Base-by-base conservation (phyloP, 2,329 filamentous ascomycete species). In the Talaromyces sp. region DNA sequence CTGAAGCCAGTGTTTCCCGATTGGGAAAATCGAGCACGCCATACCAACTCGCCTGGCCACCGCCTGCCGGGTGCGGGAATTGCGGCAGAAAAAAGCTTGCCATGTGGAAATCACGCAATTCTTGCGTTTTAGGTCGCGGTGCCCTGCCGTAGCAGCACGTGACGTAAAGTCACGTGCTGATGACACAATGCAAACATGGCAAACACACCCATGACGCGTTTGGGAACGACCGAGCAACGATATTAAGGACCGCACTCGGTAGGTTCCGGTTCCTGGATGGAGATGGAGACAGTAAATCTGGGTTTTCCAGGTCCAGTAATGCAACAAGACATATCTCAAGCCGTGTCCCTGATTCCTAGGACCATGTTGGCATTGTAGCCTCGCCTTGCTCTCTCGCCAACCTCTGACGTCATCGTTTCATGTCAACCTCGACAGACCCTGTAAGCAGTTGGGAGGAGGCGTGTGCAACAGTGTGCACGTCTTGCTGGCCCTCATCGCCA, bases 31-130 rank as follows among this genome's bases (percentile, higher is more conserved):
- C 13, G 58, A 63, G 62, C 62, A 62, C 62, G 62, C 59, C 62
- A 61, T 63, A 54, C 51, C 57, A 49, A 27, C 27, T 49, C 19
- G 25, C 8, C 70, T 22, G 11, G 13, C 49, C 49, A 53, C 70
- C 70, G 69, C 71, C 69, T 74, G 58, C 69, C 57, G 8, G 17
- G 66, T 68, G 39, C 49, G 65, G 67, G 22, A 19, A 32, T 47
- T 22, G 27, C 42, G 65, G 64, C 67, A 66, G 67, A 71, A 70
- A 66, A 55, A 58, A 62, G 44, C 44, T 47, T 58, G 58, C 59
- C 44, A 47, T 47, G 44, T 47, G 65, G 63, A 70, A 73, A 77
- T 73, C 75, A 77, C 75, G 75, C 75, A 72, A 77, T 77, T 71
- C 63, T 64, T 74, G 73, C 73, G 32, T 5, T 27, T 9, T 55